phyloP scores from a whole-genome alignment of 2,329 filamentous ascomycete species.

The Chaetomiaceae sp. region DNA sequence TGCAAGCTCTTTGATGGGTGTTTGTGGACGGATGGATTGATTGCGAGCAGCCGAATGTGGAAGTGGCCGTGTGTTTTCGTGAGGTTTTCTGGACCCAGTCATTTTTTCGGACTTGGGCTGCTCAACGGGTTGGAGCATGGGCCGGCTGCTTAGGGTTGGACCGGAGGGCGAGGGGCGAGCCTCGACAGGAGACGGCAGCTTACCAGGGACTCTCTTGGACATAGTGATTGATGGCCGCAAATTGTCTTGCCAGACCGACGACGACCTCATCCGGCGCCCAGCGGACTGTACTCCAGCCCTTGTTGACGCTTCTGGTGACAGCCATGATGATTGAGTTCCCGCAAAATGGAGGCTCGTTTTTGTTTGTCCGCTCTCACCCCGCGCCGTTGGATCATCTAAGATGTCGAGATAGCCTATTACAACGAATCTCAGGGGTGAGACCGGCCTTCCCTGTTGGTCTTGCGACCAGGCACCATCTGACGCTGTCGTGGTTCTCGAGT shows the following conservation, averaged over 20 bases:
- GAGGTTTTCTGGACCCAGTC: neutral
- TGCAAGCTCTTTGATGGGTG: neutral
- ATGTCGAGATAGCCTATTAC: too few relatives aligned
- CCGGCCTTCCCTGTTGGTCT: neutral
- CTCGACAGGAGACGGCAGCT: neutral
- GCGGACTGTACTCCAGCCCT: too few relatives aligned
- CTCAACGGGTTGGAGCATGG: neutral
- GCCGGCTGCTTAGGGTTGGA: slow-evolving; percentile 3
- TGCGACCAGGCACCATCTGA: neutral
- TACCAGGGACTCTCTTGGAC: neutral
- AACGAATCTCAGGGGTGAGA: too few relatives aligned
- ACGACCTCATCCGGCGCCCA: neutral
- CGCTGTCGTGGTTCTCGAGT: too few relatives aligned
- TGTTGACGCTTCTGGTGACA: too few relatives aligned
- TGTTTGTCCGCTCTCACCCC: too few relatives aligned
- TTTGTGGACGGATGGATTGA: neutral
- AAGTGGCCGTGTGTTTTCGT: neutral
- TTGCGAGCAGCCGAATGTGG: neutral
- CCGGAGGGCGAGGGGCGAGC: neutral
- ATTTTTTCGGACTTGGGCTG: neutral
- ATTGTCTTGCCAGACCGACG: neutral
- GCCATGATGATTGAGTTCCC: too few relatives aligned
- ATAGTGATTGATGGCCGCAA: neutral
- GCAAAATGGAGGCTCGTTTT: too few relatives aligned
- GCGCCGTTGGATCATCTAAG: too few relatives aligned